Base-by-base conservation (phyloP, 2,329 filamentous ascomycete genomes). In the Fulvia fulva region DNA sequence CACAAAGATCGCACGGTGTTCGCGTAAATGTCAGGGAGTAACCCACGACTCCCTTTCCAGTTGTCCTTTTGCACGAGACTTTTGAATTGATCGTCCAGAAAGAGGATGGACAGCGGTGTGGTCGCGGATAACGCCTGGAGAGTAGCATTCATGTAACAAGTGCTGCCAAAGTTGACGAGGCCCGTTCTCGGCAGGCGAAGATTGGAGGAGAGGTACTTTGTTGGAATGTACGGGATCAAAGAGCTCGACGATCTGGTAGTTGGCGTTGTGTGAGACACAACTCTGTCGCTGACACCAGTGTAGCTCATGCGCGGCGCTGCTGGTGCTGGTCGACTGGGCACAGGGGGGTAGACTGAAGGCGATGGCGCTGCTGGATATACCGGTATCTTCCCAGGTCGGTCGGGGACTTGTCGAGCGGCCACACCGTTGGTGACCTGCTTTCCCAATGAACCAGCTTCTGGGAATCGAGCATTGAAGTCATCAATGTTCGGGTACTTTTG, bases 91-190 rank as follows among this genome's bases (percentile, higher is more conserved):
- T 77, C 87, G 77, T 76, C 85, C 71, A 75, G 83, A 77, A 81
- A 96, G 81, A 75, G 84, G 75, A 69, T 83, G 70, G 82, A 83
- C 44, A 87, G 73, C 19, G 80, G 77, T 8, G 81, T 76, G 0
- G 91, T 93, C 1, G 87, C 87, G 58, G 89, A 88, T 19, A 97
- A 77, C 60, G 88, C 89, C 73, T 97, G 93, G 25, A 97, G 79
- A 0, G 87, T 87, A n/a, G 90, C 87, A 73, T 96, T 97, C 80
- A 94, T 91, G 70, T 96, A 97, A 72, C 93, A 97, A 64, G 89
- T 92, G 49, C 88, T 87, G 1, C 86, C 84, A 43, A 91, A 89
- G 66, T 97, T 97, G 58, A 85, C 77, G 12, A 97, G 80, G 0
- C 93, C 92, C 11, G 90, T 88, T 34, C 79, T 78, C n/a, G 86